A percentile compares a stretch with the other conserved stretches of the same genome.
These are phyloP conservation scores for Leucosporidium yakuticum DNA, from an alignment of 768 basidiomycete genomes.

Conservation along the genomic window DNA sequence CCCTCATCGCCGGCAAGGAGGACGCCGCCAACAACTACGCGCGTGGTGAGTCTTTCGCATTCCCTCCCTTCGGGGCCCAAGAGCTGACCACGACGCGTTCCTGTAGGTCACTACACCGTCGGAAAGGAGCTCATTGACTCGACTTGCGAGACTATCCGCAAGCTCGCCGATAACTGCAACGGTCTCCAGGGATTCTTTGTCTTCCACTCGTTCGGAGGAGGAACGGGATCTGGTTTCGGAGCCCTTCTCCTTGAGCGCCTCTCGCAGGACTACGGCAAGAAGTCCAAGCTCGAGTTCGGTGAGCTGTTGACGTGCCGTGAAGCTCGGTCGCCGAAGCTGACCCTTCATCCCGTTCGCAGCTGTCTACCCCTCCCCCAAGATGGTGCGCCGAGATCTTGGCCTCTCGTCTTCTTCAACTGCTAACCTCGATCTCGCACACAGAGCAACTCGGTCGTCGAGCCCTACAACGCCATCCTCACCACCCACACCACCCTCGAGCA, in stretches of 20 bases:
- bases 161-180: constrained; percentile 93
- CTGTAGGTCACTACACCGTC: constrained; percentile 53
- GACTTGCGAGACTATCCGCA: constrained; percentile 94
- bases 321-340: not conserved
- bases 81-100: not conserved
- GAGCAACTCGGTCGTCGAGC: constrained; percentile 94
- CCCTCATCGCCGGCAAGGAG: constrained; percentile 96
- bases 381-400: not conserved
- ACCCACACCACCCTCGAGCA: constrained; percentile 99
- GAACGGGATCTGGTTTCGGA: constrained; percentile 98
- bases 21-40: constrained; percentile 99
- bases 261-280: constrained; percentile 98
- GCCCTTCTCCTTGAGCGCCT: constrained; percentile 94
- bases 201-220: constrained; percentile 99
- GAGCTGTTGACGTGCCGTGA: constrained; percentile 56
- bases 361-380: constrained; percentile 35
- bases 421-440: constrained; percentile 52
- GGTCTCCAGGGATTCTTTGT: constrained; percentile 96
- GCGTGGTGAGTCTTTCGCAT: constrained; percentile 27
- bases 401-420: constrained; percentile 48
- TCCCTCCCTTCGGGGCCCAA: no score
- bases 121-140: constrained; percentile 97
- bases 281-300: constrained; percentile 96
- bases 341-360: not conserved
- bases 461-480: constrained; percentile 83